Evolutionary conservation across 2,329 filamentous ascomycete genomes (phyloP), one percentile per base, ranked within the genome.

Genomic region (Ceratocystis destructans): DNA sequence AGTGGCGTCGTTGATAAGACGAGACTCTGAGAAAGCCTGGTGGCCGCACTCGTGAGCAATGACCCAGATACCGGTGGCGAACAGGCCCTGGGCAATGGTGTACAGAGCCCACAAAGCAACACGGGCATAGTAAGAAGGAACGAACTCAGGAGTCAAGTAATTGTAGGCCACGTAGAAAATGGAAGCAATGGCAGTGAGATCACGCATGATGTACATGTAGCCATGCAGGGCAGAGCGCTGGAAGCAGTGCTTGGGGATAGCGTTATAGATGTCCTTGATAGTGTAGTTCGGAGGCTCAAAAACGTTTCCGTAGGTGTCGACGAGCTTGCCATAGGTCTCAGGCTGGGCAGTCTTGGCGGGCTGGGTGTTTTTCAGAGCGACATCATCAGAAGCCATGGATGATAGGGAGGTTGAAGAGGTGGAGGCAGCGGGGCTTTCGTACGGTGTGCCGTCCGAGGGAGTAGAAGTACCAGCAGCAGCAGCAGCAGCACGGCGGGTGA

Each of bases 31-130:
- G 81, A 99, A 97, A 69, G 94, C 87, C 76, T 94, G 89, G 79
- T 99, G 94, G 71, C 94, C 94, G 75, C 94, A 99, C 82, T 99
- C 94, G 79, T 99, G 94, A 69, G 94, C 93, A 70, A 99, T 80
- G 69, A 99, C 90, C 94, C 94, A 99, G 67, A 96, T 76, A 71
- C 94, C 94, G 61, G 94, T 99, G 72, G 83, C 93, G 74, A 96
- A 93, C 67, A 97, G 83, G 72, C 94, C 69, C 93, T 99, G 94
- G 57, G 96, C 74, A 72, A 96, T 77, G 64, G 90, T 90, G 75
- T 87, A 87, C 44, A 84, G 65, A 20, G 74, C 80, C 84, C 84
- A 87, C 64, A 87, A 82, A 44, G 73, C 84, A 69, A 82, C 82
- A 67, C 93, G 87, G 61, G 80, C 79, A 25, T 86, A 79, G 57